phyloP scores from a whole-genome alignment of 768 basidiomycete species.

The Cubamyces sp. region DNA sequence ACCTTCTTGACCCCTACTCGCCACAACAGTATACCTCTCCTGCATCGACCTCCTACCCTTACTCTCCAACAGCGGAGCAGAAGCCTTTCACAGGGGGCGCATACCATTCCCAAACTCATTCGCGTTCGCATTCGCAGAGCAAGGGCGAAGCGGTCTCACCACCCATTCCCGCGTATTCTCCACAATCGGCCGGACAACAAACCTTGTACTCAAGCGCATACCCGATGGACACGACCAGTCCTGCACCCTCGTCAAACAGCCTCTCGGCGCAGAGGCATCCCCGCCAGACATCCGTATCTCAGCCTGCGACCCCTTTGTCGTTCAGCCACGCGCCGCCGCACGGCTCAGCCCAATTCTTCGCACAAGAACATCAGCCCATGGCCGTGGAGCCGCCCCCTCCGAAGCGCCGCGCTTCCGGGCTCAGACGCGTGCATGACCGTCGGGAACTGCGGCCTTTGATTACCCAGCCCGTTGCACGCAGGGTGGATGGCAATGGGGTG shows the following conservation, averaged over 20 bases:
- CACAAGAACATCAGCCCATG: conserved; percentile 69
- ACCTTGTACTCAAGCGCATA: conserved; percentile 52
- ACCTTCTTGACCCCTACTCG: conserved; percentile 71
- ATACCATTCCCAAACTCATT: conserved; percentile 59
- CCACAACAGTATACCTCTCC: conserved; percentile 70
- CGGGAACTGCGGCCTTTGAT: conserved; percentile 82
- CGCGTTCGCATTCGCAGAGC: conserved; percentile 57
- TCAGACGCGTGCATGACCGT: conserved; percentile 75
- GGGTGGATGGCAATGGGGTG: conserved; percentile 76
- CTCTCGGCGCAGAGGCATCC: conserved; percentile 52
- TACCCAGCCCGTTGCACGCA: conserved; percentile 60
- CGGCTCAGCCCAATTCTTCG: conserved; percentile 57
- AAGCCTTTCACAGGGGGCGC: conserved; percentile 44
- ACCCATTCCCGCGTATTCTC: conserved; percentile 54
- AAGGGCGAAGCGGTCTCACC: conserved; percentile 58
- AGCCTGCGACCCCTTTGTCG: conserved; percentile 74
- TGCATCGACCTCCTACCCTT: conserved; percentile 56
- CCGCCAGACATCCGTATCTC: conserved; percentile 64
- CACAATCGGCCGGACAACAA: conserved; percentile 45
- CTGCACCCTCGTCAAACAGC: conserved; percentile 55
- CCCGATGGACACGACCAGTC: conserved; percentile 67
- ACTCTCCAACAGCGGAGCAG: conserved; percentile 44
- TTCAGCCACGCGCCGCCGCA: conserved; percentile 58
- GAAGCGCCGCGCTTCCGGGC: conserved; percentile 73
- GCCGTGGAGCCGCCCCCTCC: conserved; percentile 62